phyloP scores from a whole-genome alignment of 1,284 basidiomycete genomes.

The Naganishia liquefaciens region DNA sequence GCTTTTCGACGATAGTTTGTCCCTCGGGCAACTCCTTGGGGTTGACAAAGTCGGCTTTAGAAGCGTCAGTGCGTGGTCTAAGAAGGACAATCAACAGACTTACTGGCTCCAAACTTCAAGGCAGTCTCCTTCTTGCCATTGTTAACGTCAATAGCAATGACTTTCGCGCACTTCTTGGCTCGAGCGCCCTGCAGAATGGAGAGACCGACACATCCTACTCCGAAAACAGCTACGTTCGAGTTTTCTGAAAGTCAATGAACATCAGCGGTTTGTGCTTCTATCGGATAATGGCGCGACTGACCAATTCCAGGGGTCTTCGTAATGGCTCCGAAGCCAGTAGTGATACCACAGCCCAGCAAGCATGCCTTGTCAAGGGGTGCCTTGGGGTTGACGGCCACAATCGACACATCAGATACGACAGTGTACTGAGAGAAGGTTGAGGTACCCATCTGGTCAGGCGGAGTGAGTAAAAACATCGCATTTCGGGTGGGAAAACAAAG shows the following conservation, averaged over 20 bases:
- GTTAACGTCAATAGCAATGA: slow-evolving; percentile 94
- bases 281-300: slow-evolving; percentile 25
- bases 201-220: slow-evolving; percentile 93
- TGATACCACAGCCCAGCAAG: slow-evolving; percentile 92
- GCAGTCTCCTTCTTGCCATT: slow-evolving; percentile 83
- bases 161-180: slow-evolving; percentile 74
- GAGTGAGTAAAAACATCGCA: neutral
- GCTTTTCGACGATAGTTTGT: slow-evolving; percentile 80
- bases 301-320: slow-evolving; percentile 59
- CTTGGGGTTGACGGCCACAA: slow-evolving; percentile 81
- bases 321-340: slow-evolving; percentile 70
- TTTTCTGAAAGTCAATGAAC: slow-evolving; percentile 61
- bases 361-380: slow-evolving; percentile 94
- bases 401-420: slow-evolving; percentile 94
- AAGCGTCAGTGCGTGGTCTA: neutral
- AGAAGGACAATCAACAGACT: slow-evolving; percentile 29
- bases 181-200: slow-evolving; percentile 83
- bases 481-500: neutral
- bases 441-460: slow-evolving; percentile 81
- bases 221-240: slow-evolving; percentile 90
- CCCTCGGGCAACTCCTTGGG: slow-evolving; percentile 73
- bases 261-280: slow-evolving; percentile 35
- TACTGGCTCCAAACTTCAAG: slow-evolving; percentile 85
- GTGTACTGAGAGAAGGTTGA: slow-evolving; percentile 99
- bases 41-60: slow-evolving; percentile 80